Percentiles rank a stretch among this genome's conserved stretches.
These are phyloP conservation scores for Hyaloscypha variabilis DNA, from an alignment of 495 filamentous ascomycete genomes.

Conservation along the genomic window DNA sequence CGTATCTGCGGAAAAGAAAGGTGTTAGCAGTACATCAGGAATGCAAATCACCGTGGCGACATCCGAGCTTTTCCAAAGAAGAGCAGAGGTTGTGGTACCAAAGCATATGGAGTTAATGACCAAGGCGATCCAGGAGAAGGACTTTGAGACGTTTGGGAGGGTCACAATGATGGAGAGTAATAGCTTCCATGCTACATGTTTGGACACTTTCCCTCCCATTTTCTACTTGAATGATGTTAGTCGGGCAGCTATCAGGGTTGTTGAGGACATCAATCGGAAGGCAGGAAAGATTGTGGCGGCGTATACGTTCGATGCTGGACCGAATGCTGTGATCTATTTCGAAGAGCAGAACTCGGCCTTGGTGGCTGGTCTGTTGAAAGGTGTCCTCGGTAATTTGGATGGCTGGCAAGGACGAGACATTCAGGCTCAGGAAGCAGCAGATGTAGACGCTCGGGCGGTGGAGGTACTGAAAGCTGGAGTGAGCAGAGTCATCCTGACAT, in stretches of 20 bases:
- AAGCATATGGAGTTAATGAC: slow-evolving; percentile 85
- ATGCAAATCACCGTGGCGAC: slow-evolving; percentile 97
- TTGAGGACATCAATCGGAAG: slow-evolving; percentile 82
- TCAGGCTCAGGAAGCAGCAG: slow-evolving; percentile 46
- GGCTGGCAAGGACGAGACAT: slow-evolving; percentile 65
- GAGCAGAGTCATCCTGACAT: slow-evolving; percentile 84
- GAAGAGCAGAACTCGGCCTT: slow-evolving; percentile 71
- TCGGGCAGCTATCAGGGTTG: slow-evolving; percentile 79
- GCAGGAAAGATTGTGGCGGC: slow-evolving; percentile 77
- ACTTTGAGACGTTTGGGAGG: slow-evolving; percentile 86
- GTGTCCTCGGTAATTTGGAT: slow-evolving; percentile 50
- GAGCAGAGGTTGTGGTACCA: slow-evolving; percentile 76
- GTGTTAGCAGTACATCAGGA: slow-evolving; percentile 83
- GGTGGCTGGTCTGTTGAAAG: slow-evolving; percentile 74
- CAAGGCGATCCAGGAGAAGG: slow-evolving; percentile 69
- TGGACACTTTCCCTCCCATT: slow-evolving; percentile 95
- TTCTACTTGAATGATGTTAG: slow-evolving; percentile 97
- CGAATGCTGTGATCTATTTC: slow-evolving; percentile 96
- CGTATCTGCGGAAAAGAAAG: slow-evolving; percentile 91
- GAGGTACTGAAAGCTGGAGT: slow-evolving; percentile 74
- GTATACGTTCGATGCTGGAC: slow-evolving; percentile 97
- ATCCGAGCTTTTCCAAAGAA: slow-evolving; percentile 75
- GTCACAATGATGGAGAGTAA: slow-evolving; percentile 97
- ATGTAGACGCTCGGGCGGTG: slow-evolving; percentile 58
- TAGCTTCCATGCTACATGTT: slow-evolving; percentile 90